Evolutionary conservation across 495 filamentous ascomycete genomes (phyloP).

Genomic region (Annulohypoxylon nitens): DNA sequence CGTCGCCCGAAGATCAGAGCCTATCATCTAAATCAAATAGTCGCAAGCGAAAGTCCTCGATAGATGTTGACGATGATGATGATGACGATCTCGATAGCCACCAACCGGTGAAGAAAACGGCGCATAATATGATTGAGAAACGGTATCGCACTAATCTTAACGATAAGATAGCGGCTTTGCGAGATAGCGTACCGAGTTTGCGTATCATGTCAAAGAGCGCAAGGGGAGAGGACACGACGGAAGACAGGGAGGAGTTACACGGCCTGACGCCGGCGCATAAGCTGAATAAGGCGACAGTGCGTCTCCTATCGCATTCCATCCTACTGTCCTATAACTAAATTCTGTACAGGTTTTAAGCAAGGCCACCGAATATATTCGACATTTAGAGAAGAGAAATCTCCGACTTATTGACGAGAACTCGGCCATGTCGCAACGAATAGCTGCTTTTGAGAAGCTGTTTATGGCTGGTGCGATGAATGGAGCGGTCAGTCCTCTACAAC

Average conservation of each 20-base stretch:
- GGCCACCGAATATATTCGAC: conserved; percentile 94
- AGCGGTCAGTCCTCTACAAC: conserved; percentile 61
- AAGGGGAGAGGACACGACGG: conserved; percentile 74
- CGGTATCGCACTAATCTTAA: conserved; percentile 95
- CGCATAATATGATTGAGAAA: conserved; percentile 98
- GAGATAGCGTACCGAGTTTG: conserved; percentile 89
- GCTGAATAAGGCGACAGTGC: conserved; percentile 91
- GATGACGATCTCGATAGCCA: conserved; percentile 68
- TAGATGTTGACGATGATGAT: conserved; percentile 63
- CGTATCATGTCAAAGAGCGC: conserved; percentile 78
- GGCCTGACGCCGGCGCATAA: conserved; percentile 86
- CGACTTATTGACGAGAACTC: conserved; percentile 83
- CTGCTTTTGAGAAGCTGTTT: conserved; percentile 76
- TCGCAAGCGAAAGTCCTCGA: conserved; percentile 75
- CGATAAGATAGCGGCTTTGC: conserved; percentile 92
- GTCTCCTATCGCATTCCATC: conserved; percentile 37
- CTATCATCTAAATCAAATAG: conserved; percentile 62
- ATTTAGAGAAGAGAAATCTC: conserved; percentile 90
- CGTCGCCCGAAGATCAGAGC: conserved; percentile 61
- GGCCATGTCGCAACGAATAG: conserved; percentile 75
- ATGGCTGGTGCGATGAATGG: conserved; percentile 70
- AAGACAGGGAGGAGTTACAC: conserved; percentile 82
- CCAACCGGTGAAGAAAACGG: conserved; percentile 90
- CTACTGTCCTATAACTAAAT: conserved; percentile 21
- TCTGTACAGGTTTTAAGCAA: conserved; percentile 77